Evolutionary conservation across 176 grass and related monocot genomes (phyloP).

Genomic region (Cenchrus fungigraminus): DNA sequence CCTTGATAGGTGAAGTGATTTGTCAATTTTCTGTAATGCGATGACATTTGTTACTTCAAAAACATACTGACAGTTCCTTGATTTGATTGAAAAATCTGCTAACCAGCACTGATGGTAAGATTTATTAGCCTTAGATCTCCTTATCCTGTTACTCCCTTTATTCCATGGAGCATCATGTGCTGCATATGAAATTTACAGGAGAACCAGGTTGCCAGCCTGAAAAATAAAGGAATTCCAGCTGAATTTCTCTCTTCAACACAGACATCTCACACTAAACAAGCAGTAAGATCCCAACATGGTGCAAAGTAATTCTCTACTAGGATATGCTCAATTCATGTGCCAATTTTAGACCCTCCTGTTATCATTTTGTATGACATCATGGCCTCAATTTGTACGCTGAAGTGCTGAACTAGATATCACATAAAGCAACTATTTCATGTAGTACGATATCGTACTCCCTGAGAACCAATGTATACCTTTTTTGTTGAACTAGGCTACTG

Average conservation of each 20-base stretch:
- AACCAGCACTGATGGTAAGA: constrained; percentile 88
- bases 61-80: constrained; percentile 47
- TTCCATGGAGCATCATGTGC: constrained; percentile 40
- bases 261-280: constrained; percentile 63
- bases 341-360: background rate
- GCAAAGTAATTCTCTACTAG: background rate
- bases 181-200: constrained; percentile 59
- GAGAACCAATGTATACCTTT: constrained; percentile 24
- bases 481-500: background rate
- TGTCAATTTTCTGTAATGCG: constrained; percentile 3
- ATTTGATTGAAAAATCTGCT: constrained; percentile 52
- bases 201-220: constrained; percentile 88
- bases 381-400: background rate
- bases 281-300: constrained; percentile 42
- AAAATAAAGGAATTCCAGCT: constrained; percentile 83
- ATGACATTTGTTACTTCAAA: constrained; percentile 28
- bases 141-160: constrained; percentile 29
- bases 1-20: constrained; percentile 82
- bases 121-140: constrained; percentile 5
- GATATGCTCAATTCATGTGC: constrained; percentile 13
- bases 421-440: background rate
- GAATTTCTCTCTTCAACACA: constrained; percentile 99
- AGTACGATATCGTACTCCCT: background rate
- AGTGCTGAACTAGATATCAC: background rate
- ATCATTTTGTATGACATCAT: background rate